These are phyloP conservation scores for Francoa sonchifolia DNA, from an alignment of 441 rosid genomes.

Conservation along the genomic window DNA sequence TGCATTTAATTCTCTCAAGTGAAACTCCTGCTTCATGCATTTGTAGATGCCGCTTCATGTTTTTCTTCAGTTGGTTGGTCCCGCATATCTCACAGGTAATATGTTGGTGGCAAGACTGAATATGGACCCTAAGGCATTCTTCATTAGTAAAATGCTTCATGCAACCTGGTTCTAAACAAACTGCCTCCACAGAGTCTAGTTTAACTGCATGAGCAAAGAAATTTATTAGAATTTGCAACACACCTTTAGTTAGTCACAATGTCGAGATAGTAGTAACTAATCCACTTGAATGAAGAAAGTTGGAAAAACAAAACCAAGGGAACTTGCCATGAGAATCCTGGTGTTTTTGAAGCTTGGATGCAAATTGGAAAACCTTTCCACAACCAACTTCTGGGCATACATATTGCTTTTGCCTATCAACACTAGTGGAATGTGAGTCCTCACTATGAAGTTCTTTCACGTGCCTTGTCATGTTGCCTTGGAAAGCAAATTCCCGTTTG, in stretches of 20 bases:
- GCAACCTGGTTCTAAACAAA: constrained; percentile 57
- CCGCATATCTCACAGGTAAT: constrained; percentile 54
- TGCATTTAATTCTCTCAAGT: constrained; percentile 37
- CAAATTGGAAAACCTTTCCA: constrained; percentile 56
- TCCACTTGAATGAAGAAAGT: not conserved
- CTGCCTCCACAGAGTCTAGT: constrained; percentile 51
- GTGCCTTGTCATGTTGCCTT: constrained; percentile 52
- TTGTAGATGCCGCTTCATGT: constrained; percentile 56
- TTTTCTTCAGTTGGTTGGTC: constrained; percentile 49
- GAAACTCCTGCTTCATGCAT: constrained; percentile 36
- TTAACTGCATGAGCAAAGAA: constrained; percentile 32
- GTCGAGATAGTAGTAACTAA: no score
- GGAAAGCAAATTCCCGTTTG: constrained; percentile 28
- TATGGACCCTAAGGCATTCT: constrained; percentile 53
- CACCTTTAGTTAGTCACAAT: no score
- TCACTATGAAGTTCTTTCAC: constrained; percentile 31
- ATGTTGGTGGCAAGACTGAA: constrained; percentile 43
- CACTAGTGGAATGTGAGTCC: constrained; percentile 8
- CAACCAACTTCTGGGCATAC: constrained; percentile 63
- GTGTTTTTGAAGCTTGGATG: constrained; percentile 49
- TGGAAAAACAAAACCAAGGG: not conserved
- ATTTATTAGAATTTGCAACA: constrained; percentile 4
- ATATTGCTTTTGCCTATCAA: constrained; percentile 18
- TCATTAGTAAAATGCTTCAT: constrained; percentile 62
- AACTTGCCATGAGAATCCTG: constrained; percentile 56